Evolutionary conservation across 495 filamentous ascomycete species (phyloP), one percentile per base, ranked within the genome.

Genomic region (Tuber aestivum): DNA sequence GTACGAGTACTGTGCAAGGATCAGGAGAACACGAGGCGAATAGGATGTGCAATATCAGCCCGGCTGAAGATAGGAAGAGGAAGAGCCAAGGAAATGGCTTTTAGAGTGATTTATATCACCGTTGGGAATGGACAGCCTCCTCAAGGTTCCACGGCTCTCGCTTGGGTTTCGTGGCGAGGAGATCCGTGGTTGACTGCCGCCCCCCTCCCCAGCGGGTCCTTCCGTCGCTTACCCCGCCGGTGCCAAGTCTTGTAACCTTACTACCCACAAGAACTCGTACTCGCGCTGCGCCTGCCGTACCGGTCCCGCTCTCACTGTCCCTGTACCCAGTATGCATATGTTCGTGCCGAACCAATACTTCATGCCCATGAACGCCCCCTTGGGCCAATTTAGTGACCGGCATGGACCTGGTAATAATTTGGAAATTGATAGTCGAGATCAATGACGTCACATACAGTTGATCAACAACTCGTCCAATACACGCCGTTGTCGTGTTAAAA

Each of bases 61-160:
- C 56, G 56, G 56, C 56, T 65, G 56, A 65, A 65, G 56, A 65
- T 35, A 65, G 35, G 50, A 61, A 32, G 27, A 65, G 56, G 27
- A 65, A 65, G 14, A 20, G 56, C 56, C 32, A 65, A 35, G 56
- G 14, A 65, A 65, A 65, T 18, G 27, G 27, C 27, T 27, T 35
- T 27, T n/a, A 27, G 20, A 6, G 21, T 50, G 21, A n/a, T 5
- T 23, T 23, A 9, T 50, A 61, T 32, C 56, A 35, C 56, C 27
- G 35, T 35, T 3, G 35, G 56, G 56, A 32, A n/a, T 18, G 1
- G n/a, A 35, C 56, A 65, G 12, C 10, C 27, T 27, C 10, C n/a
- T 27, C 12, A 32, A 12, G 56, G 27, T 35, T 32, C 27, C 56
- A 65, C 56, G 3, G 14, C 27, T 1, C n/a, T 65, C 56, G 56